Base-by-base conservation (phyloP, 2,329 filamentous ascomycete species). In the Fusarium piperis region DNA sequence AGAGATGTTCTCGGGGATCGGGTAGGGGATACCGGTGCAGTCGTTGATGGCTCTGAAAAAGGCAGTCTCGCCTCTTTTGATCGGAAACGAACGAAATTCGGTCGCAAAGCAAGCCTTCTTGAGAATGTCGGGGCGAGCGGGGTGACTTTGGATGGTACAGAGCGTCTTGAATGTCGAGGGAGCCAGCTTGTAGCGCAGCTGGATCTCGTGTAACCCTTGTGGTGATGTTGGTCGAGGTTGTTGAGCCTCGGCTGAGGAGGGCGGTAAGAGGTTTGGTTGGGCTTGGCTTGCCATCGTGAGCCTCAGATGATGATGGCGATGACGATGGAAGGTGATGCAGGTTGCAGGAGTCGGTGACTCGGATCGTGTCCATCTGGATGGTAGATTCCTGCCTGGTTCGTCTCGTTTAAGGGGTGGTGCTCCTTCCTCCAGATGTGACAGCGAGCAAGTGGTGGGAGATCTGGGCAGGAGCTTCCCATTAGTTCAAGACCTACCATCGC, bases 1-100 rank as follows among this genome's bases (percentile, higher is more conserved):
- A 5, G 88, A 86, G 26, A 95, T 81, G 46, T 66, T 57, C 30
- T 79, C 80, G 12, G 60, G 65, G 15, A 85, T 60, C 3, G 76
- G 79, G 65, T 84, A 84, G 3, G 81, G 82, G 2, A 84, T 82
- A 0, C 73, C 68, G 8, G 79, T 80, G 52, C 79, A 77, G 36
- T 81, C 77, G 59, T 85, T 85, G 70, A 84, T 75, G 35, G 78
- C 73, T 20, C 78, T 75, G 60, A 84, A 81, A 59, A 84, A 81
- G 28, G 72, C 74, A 8, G 67, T 77, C 52, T 85, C 81, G 6
- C 65, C 62, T n/a, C 78, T 74, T 13, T 77, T 78, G 53, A 84
- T 79, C 1, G 79, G 77, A 39, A 83, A 83, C 3, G 76, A 77
- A n/a, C 75, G 76, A 51, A 84, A 78, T 61, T 85, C 82, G 23